These are phyloP conservation scores for Massariosphaeria phaeospora DNA, from an alignment of 495 filamentous ascomycete species.

Conservation along the genomic window DNA sequence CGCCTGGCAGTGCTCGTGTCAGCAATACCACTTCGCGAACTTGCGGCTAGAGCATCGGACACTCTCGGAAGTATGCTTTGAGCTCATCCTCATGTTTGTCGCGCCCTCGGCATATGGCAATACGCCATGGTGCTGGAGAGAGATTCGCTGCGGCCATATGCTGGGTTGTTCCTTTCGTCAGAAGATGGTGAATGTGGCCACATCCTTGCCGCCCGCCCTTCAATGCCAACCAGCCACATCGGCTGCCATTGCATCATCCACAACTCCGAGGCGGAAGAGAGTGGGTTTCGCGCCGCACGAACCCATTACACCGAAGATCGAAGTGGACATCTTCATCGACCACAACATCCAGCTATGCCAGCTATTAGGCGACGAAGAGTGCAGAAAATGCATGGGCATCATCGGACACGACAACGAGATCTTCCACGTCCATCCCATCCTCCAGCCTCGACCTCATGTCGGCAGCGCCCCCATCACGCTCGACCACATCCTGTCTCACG, in stretches of 20 bases:
- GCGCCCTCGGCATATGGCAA: background rate
- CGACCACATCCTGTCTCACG: conserved; percentile 3
- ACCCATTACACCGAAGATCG: background rate
- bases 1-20: conserved; percentile 37
- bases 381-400: conserved; percentile 9
- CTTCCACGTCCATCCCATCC: conserved; percentile 17
- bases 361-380: background rate
- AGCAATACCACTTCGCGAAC: conserved; percentile 32
- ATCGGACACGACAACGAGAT: conserved; percentile 13
- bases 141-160: conserved; percentile 15
- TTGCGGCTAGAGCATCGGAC: conserved; percentile 38
- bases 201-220: background rate
- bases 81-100: conserved; percentile 19
- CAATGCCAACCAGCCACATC: background rate
- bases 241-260: background rate
- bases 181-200: background rate
- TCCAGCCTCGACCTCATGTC: background rate
- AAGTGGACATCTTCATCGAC: background rate
- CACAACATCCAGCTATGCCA: conserved; percentile 11
- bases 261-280: background rate
- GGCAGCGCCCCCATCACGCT: background rate
- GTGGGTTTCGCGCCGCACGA: conserved; percentile 4
- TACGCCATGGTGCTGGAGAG: conserved; percentile 12
- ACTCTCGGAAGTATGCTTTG: conserved; percentile 16
- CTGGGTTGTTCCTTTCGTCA: background rate